These are phyloP conservation scores for Ustilago crameri DNA, from an alignment of 1,284 basidiomycete species.

Conservation along the genomic window DNA sequence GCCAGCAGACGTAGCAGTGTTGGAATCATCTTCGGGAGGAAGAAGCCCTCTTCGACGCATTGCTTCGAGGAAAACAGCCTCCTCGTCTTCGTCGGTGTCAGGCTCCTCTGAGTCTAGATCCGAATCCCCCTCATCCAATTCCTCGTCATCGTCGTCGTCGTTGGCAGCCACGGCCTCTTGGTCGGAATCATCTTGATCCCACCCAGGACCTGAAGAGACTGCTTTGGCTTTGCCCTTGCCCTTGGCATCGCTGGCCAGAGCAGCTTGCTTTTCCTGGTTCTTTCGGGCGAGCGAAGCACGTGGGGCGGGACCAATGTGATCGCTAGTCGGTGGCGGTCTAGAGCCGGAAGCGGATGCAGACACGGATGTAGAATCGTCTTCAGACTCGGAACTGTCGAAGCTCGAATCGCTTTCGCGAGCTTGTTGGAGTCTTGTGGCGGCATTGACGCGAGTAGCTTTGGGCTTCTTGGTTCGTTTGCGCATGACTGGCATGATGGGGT, in stretches of 20 bases:
- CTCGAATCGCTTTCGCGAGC: constrained; percentile 45
- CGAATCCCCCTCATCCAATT: constrained; percentile 17
- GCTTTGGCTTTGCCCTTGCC: constrained; percentile 42
- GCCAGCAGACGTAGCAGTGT: constrained; percentile 9
- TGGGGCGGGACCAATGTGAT: constrained; percentile 38
- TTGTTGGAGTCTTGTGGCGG: constrained; percentile 32
- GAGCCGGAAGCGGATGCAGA: constrained; percentile 15
- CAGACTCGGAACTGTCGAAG: constrained; percentile 60
- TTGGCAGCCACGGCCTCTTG: constrained; percentile 6
- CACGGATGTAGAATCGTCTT: constrained; percentile 24
- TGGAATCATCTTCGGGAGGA: constrained; percentile 2
- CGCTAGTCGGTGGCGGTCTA: background rate
- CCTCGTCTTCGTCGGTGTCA: constrained; percentile 61
- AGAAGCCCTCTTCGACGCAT: constrained; percentile 59
- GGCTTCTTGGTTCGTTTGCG: constrained; percentile 54
- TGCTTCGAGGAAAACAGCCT: constrained; percentile 58
- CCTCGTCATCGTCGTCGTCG: constrained; percentile 10
- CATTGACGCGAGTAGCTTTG: constrained; percentile 33
- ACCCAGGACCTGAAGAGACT: constrained; percentile 15
- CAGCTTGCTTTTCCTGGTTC: constrained; percentile 29
- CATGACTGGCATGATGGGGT: constrained; percentile 46
- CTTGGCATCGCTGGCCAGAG: constrained; percentile 17
- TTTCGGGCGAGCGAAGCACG: constrained; percentile 35
- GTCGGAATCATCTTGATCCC: constrained; percentile 34
- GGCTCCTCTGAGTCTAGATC: constrained; percentile 39